Evolutionary conservation across 441 rosid species (phyloP).

Genomic region (Flueggea neowawraea): DNA sequence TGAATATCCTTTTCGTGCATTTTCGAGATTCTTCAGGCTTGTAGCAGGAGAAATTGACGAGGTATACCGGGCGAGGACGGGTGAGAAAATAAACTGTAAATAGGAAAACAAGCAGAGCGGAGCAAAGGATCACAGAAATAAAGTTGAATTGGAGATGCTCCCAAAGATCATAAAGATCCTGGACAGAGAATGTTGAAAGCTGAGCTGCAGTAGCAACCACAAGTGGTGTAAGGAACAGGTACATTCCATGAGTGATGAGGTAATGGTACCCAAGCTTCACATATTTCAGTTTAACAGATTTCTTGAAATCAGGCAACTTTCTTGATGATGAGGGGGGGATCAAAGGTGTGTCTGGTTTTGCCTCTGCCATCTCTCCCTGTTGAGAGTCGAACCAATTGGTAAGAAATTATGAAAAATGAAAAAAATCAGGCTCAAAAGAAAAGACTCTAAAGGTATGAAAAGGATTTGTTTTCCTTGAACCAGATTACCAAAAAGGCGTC

Average conservation of each 20-base stretch:
- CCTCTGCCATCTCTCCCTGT: constrained; percentile 18
- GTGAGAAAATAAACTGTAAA: constrained; percentile 36
- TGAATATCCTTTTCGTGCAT: constrained; percentile 53
- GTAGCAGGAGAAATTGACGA: constrained; percentile 77
- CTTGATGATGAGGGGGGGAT: constrained; percentile 20
- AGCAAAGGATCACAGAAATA: constrained; percentile 34
- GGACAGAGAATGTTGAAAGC: constrained; percentile 32
- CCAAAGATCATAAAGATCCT: constrained; percentile 39
- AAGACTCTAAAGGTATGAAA: not conserved
- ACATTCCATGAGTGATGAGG: constrained; percentile 33
- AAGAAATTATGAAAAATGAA: not conserved
- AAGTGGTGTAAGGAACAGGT: constrained; percentile 32
- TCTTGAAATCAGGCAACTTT: constrained; percentile 25
- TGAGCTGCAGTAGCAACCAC: constrained; percentile 33
- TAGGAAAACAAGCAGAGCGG: constrained; percentile 37
- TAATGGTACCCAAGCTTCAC: constrained; percentile 45
- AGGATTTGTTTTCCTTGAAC: not conserved
- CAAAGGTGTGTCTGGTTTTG: constrained; percentile 16
- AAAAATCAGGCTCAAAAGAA: not conserved
- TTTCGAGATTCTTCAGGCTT: constrained; percentile 65
- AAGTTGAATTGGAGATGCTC: constrained; percentile 39
- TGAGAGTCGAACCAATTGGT: not conserved
- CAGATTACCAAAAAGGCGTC: too few relatives aligned
- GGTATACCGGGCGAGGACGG: constrained; percentile 59
- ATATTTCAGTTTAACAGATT: constrained; percentile 36